Percentiles rank a stretch among this genome's conserved stretches.
Conservation (phyloP, 257 asterid species). For the Solanum pennellii region DNA sequence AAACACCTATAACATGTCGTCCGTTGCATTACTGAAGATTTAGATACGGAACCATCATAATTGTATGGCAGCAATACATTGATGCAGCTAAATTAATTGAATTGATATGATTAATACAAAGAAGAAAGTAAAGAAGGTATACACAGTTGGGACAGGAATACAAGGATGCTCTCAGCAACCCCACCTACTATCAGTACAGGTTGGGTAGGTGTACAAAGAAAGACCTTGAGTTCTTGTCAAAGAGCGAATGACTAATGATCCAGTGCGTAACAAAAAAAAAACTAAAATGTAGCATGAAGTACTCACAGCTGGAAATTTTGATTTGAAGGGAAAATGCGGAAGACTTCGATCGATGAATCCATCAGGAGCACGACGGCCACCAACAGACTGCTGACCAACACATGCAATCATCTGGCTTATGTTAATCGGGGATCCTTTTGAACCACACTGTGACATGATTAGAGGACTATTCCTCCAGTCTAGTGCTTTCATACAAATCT, state of each 20-base stretch:
- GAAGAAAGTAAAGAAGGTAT: background rate
- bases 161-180: background rate
- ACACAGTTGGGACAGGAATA: background rate
- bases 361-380: conserved; percentile 93
- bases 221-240: background rate
- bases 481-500: conserved; percentile 74
- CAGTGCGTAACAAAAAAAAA: background rate
- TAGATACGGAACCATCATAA: background rate
- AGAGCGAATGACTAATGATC: background rate
- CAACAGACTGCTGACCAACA: conserved; percentile 95
- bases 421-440: conserved; percentile 93
- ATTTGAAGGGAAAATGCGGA: conserved; percentile 79
- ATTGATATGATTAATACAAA: background rate
- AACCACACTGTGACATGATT: conserved; percentile 97
- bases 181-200: background rate
- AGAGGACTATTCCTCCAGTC: conserved; percentile 96
- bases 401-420: conserved; percentile 98
- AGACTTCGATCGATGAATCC: conserved; percentile 91
- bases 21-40: background rate
- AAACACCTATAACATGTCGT: background rate
- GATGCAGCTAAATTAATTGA: background rate
- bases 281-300: background rate
- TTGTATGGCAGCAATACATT: background rate
- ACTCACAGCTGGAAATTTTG: conserved; percentile 83
- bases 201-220: background rate